These are phyloP conservation scores for Mycena olivaceomarginata DNA, from an alignment of 768 basidiomycete species.

Conservation along the genomic window DNA sequence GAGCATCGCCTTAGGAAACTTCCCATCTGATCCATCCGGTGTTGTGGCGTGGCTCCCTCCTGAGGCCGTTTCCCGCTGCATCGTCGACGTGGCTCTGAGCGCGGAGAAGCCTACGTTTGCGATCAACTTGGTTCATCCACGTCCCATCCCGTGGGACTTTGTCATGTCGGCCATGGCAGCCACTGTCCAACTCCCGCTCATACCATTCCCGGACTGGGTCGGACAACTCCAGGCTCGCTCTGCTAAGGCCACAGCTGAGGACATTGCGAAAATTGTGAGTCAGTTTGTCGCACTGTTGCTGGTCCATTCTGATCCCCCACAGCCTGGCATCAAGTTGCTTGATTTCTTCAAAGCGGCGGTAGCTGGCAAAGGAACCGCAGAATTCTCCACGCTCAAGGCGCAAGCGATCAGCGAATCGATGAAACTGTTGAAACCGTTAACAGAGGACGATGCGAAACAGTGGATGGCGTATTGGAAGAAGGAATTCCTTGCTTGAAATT, in stretches of 20 bases:
- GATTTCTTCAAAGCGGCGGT: slow-evolving; percentile 7
- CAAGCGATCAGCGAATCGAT: not conserved
- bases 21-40: slow-evolving; percentile 40
- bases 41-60: slow-evolving; percentile 59
- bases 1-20: slow-evolving; percentile 37
- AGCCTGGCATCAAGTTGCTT: slow-evolving; percentile 17
- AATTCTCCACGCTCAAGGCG: not conserved
- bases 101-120: slow-evolving; percentile 43
- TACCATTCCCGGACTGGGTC: not conserved
- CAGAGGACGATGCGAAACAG: not conserved
- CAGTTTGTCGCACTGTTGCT: not conserved
- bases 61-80: slow-evolving; percentile 54
- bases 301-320: not conserved
- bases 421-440: not conserved
- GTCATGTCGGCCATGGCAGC: not conserved
- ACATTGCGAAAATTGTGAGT: not conserved
- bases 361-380: not conserved
- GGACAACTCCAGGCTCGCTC: not conserved
- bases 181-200: not conserved
- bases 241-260: not conserved
- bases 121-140: slow-evolving; percentile 51
- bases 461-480: too few species aligned
- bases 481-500: too few species aligned
- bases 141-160: not conserved
- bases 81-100: slow-evolving; percentile 56